Evolutionary conservation across 2,329 filamentous ascomycete species (phyloP).

Genomic region (Tolypocladium ophioglossoides): DNA sequence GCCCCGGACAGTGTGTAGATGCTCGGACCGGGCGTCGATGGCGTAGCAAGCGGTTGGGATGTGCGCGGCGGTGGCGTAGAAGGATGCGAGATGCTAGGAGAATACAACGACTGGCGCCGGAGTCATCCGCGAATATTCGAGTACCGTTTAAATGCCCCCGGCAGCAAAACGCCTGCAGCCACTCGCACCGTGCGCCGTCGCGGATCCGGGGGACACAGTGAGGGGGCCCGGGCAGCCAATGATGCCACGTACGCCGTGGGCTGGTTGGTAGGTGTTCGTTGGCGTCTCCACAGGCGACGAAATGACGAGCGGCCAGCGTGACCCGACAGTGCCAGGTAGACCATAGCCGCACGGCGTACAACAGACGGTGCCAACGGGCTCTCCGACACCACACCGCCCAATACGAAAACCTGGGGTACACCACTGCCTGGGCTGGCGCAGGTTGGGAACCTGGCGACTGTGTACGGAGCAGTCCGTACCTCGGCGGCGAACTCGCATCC

Average conservation of each 20-base stretch:
- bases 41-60: not conserved
- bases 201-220: not conserved
- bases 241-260: not conserved
- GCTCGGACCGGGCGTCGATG: not conserved
- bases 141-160: not conserved
- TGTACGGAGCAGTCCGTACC: too few species aligned
- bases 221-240: not conserved
- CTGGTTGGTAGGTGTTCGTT: not conserved
- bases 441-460: too few species aligned
- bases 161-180: not conserved
- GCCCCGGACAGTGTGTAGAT: not conserved
- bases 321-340: constrained; percentile 4
- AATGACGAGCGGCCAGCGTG: constrained; percentile 10
- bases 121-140: too few species aligned
- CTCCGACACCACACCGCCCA: not conserved
- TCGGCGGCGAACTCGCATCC: not conserved
- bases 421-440: not conserved
- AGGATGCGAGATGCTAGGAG: not conserved
- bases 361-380: not conserved
- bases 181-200: not conserved
- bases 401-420: not conserved
- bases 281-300: constrained; percentile 9
- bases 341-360: not conserved
- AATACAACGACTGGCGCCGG: not conserved
- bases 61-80: not conserved